Evolutionary conservation across 495 filamentous ascomycete genomes (phyloP).

Genomic region (Clohesyomyces aquaticus): DNA sequence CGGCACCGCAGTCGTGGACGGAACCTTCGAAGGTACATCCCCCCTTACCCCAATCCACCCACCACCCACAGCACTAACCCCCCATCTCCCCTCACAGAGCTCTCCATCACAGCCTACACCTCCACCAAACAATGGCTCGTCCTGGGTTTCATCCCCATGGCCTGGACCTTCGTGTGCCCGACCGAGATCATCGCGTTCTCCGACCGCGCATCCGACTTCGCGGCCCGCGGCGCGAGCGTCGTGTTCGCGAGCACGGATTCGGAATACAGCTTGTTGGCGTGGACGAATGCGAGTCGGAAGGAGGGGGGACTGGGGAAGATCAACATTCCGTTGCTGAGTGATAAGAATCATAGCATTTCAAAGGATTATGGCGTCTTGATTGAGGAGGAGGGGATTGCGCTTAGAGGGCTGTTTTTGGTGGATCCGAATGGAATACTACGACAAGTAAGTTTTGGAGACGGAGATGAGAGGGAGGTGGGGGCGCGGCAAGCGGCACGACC

Average conservation of each 20-base stretch:
- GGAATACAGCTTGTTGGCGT: constrained; percentile 59
- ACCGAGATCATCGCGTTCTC: constrained; percentile 59
- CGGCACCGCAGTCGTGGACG: constrained; percentile 43
- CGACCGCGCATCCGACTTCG: constrained; percentile 51
- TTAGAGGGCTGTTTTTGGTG: constrained; percentile 63
- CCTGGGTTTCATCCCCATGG: constrained; percentile 58
- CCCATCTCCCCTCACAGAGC: constrained; percentile 40
- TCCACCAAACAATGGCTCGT: constrained; percentile 54
- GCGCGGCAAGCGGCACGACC: neutral
- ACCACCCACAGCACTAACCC: constrained; percentile 10
- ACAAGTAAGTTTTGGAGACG: constrained; percentile 43
- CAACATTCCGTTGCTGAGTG: constrained; percentile 58
- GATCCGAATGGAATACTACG: constrained; percentile 59
- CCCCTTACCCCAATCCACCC: neutral
- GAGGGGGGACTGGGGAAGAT: constrained; percentile 59
- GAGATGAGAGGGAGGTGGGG: neutral
- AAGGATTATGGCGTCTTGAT: constrained; percentile 62
- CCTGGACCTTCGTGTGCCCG: constrained; percentile 59
- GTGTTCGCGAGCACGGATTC: constrained; percentile 56
- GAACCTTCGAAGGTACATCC: constrained; percentile 42
- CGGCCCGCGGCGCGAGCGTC: constrained; percentile 52
- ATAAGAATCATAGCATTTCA: constrained; percentile 60
- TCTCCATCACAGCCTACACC: constrained; percentile 51
- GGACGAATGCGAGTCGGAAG: constrained; percentile 56
- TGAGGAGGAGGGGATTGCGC: constrained; percentile 60